phyloP scores from a whole-genome alignment of 306 rosid genomes.

The Spatholobus suberectus region DNA sequence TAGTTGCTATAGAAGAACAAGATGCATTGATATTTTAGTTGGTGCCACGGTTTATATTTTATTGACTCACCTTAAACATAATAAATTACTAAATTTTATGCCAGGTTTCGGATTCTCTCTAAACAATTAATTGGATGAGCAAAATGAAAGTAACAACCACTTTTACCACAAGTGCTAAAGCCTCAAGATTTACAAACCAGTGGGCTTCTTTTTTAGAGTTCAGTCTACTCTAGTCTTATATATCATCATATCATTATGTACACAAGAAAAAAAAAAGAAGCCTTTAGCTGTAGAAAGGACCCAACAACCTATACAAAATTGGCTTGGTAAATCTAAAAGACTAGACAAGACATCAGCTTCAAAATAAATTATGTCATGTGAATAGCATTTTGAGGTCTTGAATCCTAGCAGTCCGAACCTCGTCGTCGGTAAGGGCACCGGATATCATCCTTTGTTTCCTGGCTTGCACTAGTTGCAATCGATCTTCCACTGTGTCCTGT shows the following conservation, averaged over 20 bases:
- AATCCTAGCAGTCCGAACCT: conserved; percentile 72
- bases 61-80: background rate
- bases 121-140: background rate
- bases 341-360: background rate
- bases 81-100: background rate
- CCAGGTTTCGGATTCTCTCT: background rate
- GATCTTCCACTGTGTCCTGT: conserved; percentile 78
- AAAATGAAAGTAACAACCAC: background rate
- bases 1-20: background rate
- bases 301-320: conserved; percentile 37
- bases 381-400: conserved; percentile 85
- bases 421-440: conserved; percentile 81
- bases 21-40: background rate
- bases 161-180: background rate
- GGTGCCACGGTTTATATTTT: background rate
- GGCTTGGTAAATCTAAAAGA: conserved; percentile 7
- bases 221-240: background rate
- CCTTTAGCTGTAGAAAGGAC: background rate
- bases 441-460: conserved; percentile 80
- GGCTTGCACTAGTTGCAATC: conserved; percentile 78
- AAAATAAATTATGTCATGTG: conserved; percentile 48
- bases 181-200: conserved; percentile 24
- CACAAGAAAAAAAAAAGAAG: conserved; percentile 32
- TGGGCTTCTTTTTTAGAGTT: background rate
- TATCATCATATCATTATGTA: background rate